phyloP scores from a whole-genome alignment of 1,284 basidiomycete species.

The Trametes pubescens region DNA sequence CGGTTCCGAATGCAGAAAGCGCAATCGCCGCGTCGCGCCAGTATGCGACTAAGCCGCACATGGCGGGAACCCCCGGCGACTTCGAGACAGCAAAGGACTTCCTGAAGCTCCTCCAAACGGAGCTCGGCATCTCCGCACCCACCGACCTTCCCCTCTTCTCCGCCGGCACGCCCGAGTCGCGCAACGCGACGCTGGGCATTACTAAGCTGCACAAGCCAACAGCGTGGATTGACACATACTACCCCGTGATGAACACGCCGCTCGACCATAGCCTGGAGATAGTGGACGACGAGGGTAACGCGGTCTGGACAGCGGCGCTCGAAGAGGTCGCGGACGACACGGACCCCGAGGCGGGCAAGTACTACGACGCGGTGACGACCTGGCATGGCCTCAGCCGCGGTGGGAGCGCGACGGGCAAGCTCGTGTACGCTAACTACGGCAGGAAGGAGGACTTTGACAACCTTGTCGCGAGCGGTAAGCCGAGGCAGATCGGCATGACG shows the following conservation, averaged over 20 bases:
- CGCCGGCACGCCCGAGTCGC: slow-evolving; percentile 72
- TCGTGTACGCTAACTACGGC: slow-evolving; percentile 88
- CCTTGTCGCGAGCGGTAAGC: slow-evolving; percentile 39
- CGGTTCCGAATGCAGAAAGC: slow-evolving; percentile 62
- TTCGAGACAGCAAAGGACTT: slow-evolving; percentile 70
- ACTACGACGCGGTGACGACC: slow-evolving; percentile 64
- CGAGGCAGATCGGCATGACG: background rate
- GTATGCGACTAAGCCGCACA: slow-evolving; percentile 74
- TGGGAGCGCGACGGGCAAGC: slow-evolving; percentile 69
- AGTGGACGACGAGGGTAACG: slow-evolving; percentile 58
- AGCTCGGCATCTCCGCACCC: slow-evolving; percentile 60
- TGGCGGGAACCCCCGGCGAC: slow-evolving; percentile 75
- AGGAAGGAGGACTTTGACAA: slow-evolving; percentile 59
- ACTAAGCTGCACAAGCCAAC: slow-evolving; percentile 56
- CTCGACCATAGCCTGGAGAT: slow-evolving; percentile 71
- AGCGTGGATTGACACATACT: slow-evolving; percentile 87
- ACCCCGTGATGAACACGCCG: slow-evolving; percentile 83
- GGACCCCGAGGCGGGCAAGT: slow-evolving; percentile 70
- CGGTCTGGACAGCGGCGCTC: slow-evolving; percentile 73
- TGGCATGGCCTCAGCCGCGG: slow-evolving; percentile 76
- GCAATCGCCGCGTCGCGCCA: slow-evolving; percentile 64
- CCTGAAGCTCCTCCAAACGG: slow-evolving; percentile 67
- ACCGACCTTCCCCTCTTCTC: slow-evolving; percentile 62
- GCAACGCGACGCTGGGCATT: slow-evolving; percentile 67
- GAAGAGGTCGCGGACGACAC: slow-evolving; percentile 70